phyloP scores from a whole-genome alignment of 192 early-diverging fungal genomes.

The Coemansia sp. region DNA sequence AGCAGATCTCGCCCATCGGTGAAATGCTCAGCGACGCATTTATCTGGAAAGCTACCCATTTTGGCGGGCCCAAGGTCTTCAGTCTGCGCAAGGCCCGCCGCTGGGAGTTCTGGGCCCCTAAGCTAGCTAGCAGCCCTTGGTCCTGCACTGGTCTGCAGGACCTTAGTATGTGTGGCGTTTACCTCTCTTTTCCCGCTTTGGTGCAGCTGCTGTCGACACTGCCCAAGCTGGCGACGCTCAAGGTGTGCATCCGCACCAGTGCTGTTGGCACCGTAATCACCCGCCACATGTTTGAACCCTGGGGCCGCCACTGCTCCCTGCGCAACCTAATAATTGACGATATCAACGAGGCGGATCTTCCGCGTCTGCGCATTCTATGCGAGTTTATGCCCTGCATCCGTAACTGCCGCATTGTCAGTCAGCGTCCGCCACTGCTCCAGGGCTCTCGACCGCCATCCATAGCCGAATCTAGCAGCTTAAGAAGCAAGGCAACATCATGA shows the following conservation, averaged over 20 bases:
- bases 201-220: slow-evolving; percentile 52
- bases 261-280: slow-evolving; percentile 44
- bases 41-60: slow-evolving; percentile 50
- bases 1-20: slow-evolving; percentile 55
- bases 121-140: slow-evolving; percentile 56
- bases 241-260: slow-evolving; percentile 40
- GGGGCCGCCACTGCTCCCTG: slow-evolving; percentile 49
- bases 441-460: slow-evolving; percentile 5
- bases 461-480: slow-evolving; percentile 18
- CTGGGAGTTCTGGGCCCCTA: slow-evolving; percentile 55
- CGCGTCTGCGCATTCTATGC: slow-evolving; percentile 45
- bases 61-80: slow-evolving; percentile 47
- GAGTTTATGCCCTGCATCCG: slow-evolving; percentile 53
- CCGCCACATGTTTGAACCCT: slow-evolving; percentile 53
- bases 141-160: slow-evolving; percentile 34
- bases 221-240: slow-evolving; percentile 38
- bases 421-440: slow-evolving; percentile 1
- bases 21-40: slow-evolving; percentile 55
- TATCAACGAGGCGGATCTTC: slow-evolving; percentile 47
- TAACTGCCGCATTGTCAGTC: slow-evolving; percentile 44
- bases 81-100: slow-evolving; percentile 46
- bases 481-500: slow-evolving; percentile 4
- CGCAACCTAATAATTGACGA: slow-evolving; percentile 48
- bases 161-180: slow-evolving; percentile 49
- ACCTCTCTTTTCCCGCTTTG: slow-evolving; percentile 50